Evolutionary conservation across 2,329 filamentous ascomycete species (phyloP).

Genomic region (Arthrobotrys iridis): DNA sequence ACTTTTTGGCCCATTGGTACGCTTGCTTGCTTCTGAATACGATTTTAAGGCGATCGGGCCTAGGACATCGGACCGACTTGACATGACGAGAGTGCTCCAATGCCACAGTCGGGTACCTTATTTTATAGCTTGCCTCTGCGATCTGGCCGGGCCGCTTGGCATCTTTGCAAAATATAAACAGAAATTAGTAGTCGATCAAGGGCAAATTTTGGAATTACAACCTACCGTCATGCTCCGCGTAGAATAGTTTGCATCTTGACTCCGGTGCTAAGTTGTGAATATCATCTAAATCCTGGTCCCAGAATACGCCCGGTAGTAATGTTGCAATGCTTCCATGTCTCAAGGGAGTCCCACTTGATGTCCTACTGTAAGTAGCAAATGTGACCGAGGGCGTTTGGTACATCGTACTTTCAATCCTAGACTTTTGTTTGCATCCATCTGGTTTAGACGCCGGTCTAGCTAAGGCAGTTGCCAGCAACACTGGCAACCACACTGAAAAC

Average conservation of each 20-base stretch:
- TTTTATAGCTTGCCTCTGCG: conserved; percentile 34
- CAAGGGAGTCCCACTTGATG: conserved; percentile 15
- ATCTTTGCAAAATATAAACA: neutral
- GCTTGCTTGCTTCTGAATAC: conserved; percentile 22
- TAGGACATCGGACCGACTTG: conserved; percentile 31
- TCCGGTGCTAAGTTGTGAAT: conserved; percentile 36
- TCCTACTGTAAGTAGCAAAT: conserved; percentile 33
- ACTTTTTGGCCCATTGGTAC: conserved; percentile 39
- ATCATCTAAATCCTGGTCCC: conserved; percentile 45
- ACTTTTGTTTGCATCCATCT: neutral
- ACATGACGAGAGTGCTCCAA: conserved; percentile 46
- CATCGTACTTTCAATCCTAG: neutral
- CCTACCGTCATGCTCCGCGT: conserved; percentile 48
- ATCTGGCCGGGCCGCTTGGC: conserved; percentile 33
- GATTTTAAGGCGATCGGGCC: conserved; percentile 37
- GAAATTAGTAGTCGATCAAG: too few relatives aligned
- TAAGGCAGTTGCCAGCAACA: conserved; percentile 2
- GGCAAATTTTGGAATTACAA: too few relatives aligned
- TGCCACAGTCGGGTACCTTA: conserved; percentile 48
- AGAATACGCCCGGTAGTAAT: conserved; percentile 38
- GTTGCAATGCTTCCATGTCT: conserved; percentile 16
- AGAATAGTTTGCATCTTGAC: conserved; percentile 45
- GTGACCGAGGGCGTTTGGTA: conserved; percentile 33
- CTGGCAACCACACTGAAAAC: neutral
- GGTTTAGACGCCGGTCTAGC: conserved; percentile 23